phyloP scores from a whole-genome alignment of 2,329 filamentous ascomycete species.

The Tolypocladium tropicale region DNA sequence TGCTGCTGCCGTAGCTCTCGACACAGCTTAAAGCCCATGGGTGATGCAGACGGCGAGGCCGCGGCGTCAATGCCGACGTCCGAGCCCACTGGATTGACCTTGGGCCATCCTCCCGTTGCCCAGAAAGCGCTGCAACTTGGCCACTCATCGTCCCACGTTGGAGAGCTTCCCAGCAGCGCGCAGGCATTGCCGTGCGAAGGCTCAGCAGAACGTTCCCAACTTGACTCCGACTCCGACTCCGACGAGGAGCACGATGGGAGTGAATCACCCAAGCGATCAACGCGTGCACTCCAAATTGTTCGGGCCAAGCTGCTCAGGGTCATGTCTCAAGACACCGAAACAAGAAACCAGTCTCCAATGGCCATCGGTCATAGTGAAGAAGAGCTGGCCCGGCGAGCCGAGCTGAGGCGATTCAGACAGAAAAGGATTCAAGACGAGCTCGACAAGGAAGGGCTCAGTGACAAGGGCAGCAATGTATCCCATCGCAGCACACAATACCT shows the following conservation, averaged over 20 bases:
- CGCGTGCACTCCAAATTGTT: conserved; percentile 32
- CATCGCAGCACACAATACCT: conserved; percentile 12
- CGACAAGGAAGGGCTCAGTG: conserved; percentile 31
- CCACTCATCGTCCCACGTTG: background rate
- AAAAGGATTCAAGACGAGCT: conserved; percentile 50
- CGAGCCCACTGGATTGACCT: background rate
- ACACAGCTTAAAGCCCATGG: background rate
- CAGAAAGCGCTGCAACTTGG: background rate
- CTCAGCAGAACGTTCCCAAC: conserved; percentile 18
- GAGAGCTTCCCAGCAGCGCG: background rate
- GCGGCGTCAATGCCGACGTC: background rate
- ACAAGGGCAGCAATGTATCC: conserved; percentile 18
- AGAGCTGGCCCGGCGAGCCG: conserved; percentile 43
- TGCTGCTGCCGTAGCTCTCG: conserved; percentile 16
- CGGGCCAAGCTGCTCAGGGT: conserved; percentile 33
- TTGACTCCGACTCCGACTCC: conserved; percentile 27
- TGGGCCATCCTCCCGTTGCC: background rate
- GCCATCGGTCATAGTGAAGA: conserved; percentile 38
- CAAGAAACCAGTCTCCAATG: conserved; percentile 27
- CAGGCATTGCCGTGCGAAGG: conserved; percentile 6
- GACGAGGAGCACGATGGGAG: conserved; percentile 25
- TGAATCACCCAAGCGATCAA: conserved; percentile 18
- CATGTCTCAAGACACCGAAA: conserved; percentile 33
- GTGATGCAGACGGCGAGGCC: background rate
- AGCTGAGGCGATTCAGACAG: conserved; percentile 43